Conservation (phyloP, 768 basidiomycete genomes). For the Hortiboletus flavorubellus region DNA sequence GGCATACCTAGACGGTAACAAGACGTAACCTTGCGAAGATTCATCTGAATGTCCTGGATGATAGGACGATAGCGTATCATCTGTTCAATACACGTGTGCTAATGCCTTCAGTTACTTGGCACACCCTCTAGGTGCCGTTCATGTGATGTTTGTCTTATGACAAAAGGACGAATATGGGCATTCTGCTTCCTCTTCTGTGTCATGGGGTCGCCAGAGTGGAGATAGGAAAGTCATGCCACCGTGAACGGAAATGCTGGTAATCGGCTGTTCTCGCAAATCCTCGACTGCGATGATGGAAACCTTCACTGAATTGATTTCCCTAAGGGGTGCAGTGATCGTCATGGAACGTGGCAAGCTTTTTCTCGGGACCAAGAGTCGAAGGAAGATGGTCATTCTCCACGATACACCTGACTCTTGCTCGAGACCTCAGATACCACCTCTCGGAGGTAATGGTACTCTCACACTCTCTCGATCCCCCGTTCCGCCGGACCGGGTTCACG, state of each 20-base stretch:
- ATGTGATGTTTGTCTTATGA: neutral
- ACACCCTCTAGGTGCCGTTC: neutral
- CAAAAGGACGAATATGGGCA: neutral
- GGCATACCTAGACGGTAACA: conserved; percentile 70
- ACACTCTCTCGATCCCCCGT: no score
- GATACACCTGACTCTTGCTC: no score
- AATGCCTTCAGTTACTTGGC: conserved; percentile 1
- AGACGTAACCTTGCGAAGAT: conserved; percentile 11
- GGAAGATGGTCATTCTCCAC: no score
- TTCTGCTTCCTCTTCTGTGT: neutral
- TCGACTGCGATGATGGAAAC: conserved; percentile 16
- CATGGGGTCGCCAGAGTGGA: no score
- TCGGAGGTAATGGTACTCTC: no score
- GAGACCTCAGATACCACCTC: no score
- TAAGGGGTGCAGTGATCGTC: no score
- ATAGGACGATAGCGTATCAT: conserved; percentile 19
- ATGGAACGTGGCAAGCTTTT: no score
- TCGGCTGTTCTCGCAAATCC: conserved; percentile 12
- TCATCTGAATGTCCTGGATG: conserved; percentile 1
- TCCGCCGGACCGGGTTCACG: no score
- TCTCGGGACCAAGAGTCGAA: no score
- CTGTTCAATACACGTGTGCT: conserved; percentile 16
- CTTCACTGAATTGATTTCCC: no score
- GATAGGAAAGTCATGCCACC: neutral
- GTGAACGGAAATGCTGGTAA: no score